Evolutionary conservation across 1,284 basidiomycete genomes (phyloP).

Genomic region (Cryptococcus neoformans): DNA sequence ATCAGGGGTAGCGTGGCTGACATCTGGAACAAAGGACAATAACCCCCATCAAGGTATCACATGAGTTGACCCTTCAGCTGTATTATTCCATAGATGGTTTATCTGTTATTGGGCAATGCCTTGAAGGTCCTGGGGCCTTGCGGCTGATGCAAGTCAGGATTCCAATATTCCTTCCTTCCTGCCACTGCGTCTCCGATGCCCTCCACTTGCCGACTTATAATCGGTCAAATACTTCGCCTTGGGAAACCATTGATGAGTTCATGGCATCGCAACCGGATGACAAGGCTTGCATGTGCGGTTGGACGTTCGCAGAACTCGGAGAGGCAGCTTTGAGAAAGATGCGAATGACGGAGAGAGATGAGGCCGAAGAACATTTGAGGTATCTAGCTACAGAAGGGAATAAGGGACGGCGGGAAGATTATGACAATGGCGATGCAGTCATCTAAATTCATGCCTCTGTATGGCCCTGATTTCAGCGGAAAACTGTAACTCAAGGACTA

Average conservation of each 20-base stretch:
- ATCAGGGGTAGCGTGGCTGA: constrained; percentile 1
- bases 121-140: constrained; percentile 41
- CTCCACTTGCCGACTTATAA: constrained; percentile 40
- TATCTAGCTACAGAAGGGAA: not conserved
- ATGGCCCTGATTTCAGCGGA: too few relatives aligned
- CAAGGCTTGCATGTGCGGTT: constrained; percentile 29
- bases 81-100: constrained; percentile 44
- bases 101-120: constrained; percentile 19
- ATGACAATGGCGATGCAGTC: too few relatives aligned
- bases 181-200: constrained; percentile 29
- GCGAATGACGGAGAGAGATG: constrained; percentile 18
- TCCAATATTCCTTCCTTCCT: constrained; percentile 40
- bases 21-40: constrained; percentile 25
- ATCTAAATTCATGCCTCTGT: too few relatives aligned
- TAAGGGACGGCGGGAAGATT: too few relatives aligned
- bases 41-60: constrained; percentile 44
- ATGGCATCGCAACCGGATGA: constrained; percentile 7
- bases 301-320: constrained; percentile 32
- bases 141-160: constrained; percentile 39
- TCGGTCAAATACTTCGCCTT: constrained; percentile 1
- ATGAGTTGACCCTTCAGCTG: constrained; percentile 41
- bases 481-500: too few relatives aligned
- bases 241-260: not conserved
- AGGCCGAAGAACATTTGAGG: constrained; percentile 5
- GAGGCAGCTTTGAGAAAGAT: constrained; percentile 29